Percentiles rank a stretch among this genome's conserved stretches.
phyloP scores from a whole-genome alignment of 208 protist genomes.

The Tritrichomonas foetus region DNA sequence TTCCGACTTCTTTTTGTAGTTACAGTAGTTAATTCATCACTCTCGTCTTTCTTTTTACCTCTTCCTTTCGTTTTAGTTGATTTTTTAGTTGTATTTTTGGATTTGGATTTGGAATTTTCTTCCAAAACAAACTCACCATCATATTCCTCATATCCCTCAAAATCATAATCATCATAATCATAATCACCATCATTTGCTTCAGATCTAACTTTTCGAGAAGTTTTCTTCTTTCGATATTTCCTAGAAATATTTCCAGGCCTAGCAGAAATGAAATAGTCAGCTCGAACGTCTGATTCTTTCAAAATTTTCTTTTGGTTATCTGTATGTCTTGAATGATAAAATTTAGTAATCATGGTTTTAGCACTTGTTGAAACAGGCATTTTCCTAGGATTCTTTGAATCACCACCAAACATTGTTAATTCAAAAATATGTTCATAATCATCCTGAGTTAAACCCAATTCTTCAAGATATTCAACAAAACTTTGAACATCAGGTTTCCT shows the following conservation, averaged over 20 bases:
- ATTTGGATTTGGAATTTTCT: background rate
- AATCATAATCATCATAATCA: background rate
- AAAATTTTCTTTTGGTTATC: background rate
- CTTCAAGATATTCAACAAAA: background rate
- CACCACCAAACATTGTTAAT: background rate
- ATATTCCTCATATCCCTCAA: background rate
- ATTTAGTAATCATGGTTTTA: background rate
- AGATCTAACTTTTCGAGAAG: no score
- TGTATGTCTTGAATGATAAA: background rate
- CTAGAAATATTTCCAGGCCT: background rate
- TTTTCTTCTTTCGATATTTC: no score
- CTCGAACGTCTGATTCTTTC: background rate
- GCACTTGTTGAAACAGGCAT: background rate
- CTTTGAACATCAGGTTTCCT: background rate
- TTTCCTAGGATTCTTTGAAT: background rate
- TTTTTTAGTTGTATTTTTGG: no score
- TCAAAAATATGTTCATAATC: background rate
- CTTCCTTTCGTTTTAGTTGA: background rate
- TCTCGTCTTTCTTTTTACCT: no score
- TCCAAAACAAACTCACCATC: background rate
- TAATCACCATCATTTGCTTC: no score
- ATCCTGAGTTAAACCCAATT: background rate
- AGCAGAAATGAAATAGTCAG: background rate
- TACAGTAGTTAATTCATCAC: no score
- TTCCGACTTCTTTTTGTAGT: background rate